Evolutionary conservation across 1,139 yeast species (phyloP).

Genomic region (Hyphopichia pseudoburtonii): DNA sequence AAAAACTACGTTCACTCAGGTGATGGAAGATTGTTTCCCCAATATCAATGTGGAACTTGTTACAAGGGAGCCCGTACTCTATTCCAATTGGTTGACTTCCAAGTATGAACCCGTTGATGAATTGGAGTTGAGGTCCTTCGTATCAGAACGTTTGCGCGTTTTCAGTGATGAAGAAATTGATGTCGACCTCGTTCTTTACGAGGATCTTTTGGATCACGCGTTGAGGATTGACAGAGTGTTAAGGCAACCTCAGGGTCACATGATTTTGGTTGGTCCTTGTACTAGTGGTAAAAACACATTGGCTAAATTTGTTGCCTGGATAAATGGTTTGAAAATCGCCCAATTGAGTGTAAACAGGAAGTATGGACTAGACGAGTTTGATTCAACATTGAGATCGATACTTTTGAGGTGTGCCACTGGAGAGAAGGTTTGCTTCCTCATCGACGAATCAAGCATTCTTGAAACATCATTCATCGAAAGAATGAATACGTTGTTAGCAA

Average conservation of each 20-base stretch:
- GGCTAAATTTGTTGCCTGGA: constrained; percentile 86
- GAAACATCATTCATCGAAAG: constrained; percentile 84
- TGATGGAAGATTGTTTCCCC: constrained; percentile 47
- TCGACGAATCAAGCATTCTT: constrained; percentile 78
- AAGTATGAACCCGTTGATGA: constrained; percentile 59
- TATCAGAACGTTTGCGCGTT: constrained; percentile 62
- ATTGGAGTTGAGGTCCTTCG: constrained; percentile 51
- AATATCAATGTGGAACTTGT: constrained; percentile 37
- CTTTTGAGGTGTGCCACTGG: constrained; percentile 51
- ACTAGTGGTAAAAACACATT: constrained; percentile 82
- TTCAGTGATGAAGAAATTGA: constrained; percentile 79
- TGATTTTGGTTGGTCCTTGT: constrained; percentile 83
- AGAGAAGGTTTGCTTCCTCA: constrained; percentile 66
- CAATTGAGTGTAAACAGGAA: constrained; percentile 59
- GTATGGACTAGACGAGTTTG: constrained; percentile 67
- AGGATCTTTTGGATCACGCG: constrained; percentile 72
- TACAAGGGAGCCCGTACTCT: constrained; percentile 54
- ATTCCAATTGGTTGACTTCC: constrained; percentile 72
- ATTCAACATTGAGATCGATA: constrained; percentile 55
- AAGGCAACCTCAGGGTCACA: constrained; percentile 85
- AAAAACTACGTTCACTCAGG: constrained; percentile 35
- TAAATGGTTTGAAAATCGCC: constrained; percentile 68
- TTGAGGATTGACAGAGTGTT: constrained; percentile 80
- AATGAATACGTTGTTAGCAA: constrained; percentile 89
- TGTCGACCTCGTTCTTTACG: constrained; percentile 60